Percentiles rank a stretch among this genome's conserved stretches.
Conservation (phyloP, 352 stramenopile species). For the Hyaloperonospora arabidopsidis region DNA sequence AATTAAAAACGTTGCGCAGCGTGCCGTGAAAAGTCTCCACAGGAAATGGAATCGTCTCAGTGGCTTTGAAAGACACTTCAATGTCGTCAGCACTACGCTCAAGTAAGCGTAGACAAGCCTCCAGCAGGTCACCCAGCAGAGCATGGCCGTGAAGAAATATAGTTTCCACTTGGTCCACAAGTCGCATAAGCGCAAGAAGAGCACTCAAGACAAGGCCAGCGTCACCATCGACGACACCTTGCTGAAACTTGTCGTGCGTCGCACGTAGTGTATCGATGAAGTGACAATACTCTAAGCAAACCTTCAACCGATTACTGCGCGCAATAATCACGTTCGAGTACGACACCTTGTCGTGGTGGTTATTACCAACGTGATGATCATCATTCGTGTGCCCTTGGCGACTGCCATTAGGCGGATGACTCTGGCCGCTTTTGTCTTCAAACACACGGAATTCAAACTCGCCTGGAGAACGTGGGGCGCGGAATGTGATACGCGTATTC, state of each 20-base stretch:
- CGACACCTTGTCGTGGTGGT: slow-evolving; percentile 19
- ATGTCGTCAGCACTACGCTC: slow-evolving; percentile 37
- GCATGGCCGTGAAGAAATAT: slow-evolving; percentile 64
- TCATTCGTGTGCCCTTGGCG: slow-evolving; percentile 19
- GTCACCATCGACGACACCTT: slow-evolving; percentile 45
- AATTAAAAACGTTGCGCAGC: slow-evolving; percentile 63
- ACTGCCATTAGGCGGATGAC: slow-evolving; percentile 25
- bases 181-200: slow-evolving; percentile 49
- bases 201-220: slow-evolving; percentile 53
- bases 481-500: slow-evolving; percentile 78
- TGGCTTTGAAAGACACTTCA: slow-evolving; percentile 33
- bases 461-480: slow-evolving; percentile 61
- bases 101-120: slow-evolving; percentile 45
- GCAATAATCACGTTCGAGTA: slow-evolving; percentile 70
- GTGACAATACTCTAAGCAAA: slow-evolving; percentile 68
- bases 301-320: slow-evolving; percentile 62
- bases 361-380: slow-evolving; percentile 26
- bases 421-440: slow-evolving; percentile 48
- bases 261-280: slow-evolving; percentile 68
- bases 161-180: slow-evolving; percentile 69
- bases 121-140: slow-evolving; percentile 52
- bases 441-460: slow-evolving; percentile 83
- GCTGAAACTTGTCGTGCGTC: slow-evolving; percentile 57
- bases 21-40: slow-evolving; percentile 73
- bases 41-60: slow-evolving; percentile 54